These are phyloP conservation scores for Lactifluus volemus DNA, from an alignment of 768 basidiomycete species.

Conservation along the genomic window DNA sequence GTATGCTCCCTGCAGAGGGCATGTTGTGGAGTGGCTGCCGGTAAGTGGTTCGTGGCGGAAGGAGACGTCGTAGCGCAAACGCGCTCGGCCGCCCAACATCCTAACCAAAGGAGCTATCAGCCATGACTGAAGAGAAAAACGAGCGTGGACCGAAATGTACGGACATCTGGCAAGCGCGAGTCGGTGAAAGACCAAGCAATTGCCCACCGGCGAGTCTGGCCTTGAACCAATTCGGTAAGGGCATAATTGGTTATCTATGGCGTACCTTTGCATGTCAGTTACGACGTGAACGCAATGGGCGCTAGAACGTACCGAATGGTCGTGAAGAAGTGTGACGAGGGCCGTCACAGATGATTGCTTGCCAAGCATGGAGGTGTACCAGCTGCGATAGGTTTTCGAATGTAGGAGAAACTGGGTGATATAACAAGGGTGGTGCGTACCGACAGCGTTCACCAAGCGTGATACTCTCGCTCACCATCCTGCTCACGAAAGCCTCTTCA, in stretches of 20 bases:
- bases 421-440: slow-evolving; percentile 31
- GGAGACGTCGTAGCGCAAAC: slow-evolving; percentile 38
- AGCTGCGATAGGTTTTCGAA: slow-evolving; percentile 35
- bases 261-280: background rate
- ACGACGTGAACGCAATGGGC: background rate
- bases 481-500: slow-evolving; percentile 65
- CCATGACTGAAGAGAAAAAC: slow-evolving; percentile 19
- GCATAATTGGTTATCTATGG: slow-evolving; percentile 79
- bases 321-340: slow-evolving; percentile 48
- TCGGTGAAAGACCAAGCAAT: slow-evolving; percentile 76
- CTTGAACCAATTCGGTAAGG: slow-evolving; percentile 75
- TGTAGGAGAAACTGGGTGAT: background rate
- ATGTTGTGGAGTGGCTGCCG: slow-evolving; percentile 29
- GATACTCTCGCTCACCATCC: slow-evolving; percentile 72
- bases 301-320: slow-evolving; percentile 30
- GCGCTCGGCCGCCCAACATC: slow-evolving; percentile 31
- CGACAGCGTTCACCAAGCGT: slow-evolving; percentile 42
- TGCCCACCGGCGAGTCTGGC: slow-evolving; percentile 88
- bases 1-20: slow-evolving; percentile 22
- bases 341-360: slow-evolving; percentile 66
- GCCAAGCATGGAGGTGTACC: slow-evolving; percentile 93
- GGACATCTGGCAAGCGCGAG: slow-evolving; percentile 66
- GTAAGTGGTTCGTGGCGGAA: slow-evolving; percentile 54
- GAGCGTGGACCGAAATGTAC: slow-evolving; percentile 23
- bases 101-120: slow-evolving; percentile 31